These are phyloP conservation scores for Begonia masoniana DNA, from an alignment of 306 rosid species.

Conservation along the genomic window DNA sequence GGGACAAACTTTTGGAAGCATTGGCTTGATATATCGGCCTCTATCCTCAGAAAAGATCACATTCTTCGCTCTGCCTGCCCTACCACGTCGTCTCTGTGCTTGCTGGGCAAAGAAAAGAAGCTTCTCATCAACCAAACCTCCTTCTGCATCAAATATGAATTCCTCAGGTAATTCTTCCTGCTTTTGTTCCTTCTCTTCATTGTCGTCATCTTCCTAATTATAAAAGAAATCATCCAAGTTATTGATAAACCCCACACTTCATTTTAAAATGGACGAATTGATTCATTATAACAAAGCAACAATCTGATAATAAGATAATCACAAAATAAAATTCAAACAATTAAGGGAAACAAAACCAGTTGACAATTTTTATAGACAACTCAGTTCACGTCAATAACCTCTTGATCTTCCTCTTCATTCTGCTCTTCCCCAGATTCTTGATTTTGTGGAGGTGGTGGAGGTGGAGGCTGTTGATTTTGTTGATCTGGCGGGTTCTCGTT, in stretches of 20 bases:
- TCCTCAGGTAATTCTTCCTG: slow-evolving; percentile 89
- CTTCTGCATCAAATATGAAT: slow-evolving; percentile 91
- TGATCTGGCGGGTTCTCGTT: slow-evolving; percentile 85
- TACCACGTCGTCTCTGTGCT: slow-evolving; percentile 86
- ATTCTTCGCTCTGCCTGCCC: slow-evolving; percentile 97
- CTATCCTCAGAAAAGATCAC: slow-evolving; percentile 97
- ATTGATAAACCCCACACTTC: slow-evolving; percentile 7
- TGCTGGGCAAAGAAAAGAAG: slow-evolving; percentile 97
- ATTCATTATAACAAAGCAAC: not conserved
- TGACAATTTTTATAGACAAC: slow-evolving; percentile 2
- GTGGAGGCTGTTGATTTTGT: slow-evolving; percentile 93
- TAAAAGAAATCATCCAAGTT: slow-evolving; percentile 12
- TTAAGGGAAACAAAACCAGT: not conserved
- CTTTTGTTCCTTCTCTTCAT: slow-evolving; percentile 71
- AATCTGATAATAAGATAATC: not conserved
- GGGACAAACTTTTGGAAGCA: slow-evolving; percentile 76
- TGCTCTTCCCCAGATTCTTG: slow-evolving; percentile 80
- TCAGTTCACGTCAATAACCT: slow-evolving; percentile 25
- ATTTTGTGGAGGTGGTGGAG: slow-evolving; percentile 96
- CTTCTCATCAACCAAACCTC: slow-evolving; percentile 94
- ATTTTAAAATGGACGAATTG: not conserved
- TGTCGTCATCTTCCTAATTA: slow-evolving; percentile 66
- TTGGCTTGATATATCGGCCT: slow-evolving; percentile 91
- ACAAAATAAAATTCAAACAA: not conserved
- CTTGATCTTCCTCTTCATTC: slow-evolving; percentile 72